Percentiles rank a stretch among this genome's conserved stretches.
Conservation (phyloP, 176 grass and related monocot genomes). For the Typha latifolia region DNA sequence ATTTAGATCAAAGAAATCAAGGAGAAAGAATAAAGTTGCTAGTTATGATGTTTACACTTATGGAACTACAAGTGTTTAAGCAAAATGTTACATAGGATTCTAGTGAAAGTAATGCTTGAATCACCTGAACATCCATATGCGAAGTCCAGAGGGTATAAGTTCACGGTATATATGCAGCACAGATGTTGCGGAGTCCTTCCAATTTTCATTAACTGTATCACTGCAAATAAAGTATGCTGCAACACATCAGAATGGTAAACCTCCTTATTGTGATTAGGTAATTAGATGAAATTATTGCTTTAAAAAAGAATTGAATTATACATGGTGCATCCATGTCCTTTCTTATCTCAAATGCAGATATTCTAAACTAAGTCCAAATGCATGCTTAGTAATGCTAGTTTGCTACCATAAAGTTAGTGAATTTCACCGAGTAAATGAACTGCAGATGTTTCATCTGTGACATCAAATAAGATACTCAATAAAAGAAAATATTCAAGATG, state of each 20-base stretch:
- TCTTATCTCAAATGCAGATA: no score
- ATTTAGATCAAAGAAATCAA: neutral
- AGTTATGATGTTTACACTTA: neutral
- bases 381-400: no score
- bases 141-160: slow-evolving; percentile 74
- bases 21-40: neutral
- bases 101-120: slow-evolving; percentile 8
- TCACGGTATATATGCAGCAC: slow-evolving; percentile 87
- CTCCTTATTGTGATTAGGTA: neutral
- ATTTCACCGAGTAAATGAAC: no score
- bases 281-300: neutral
- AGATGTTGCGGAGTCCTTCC: slow-evolving; percentile 64
- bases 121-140: slow-evolving; percentile 99
- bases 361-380: no score
- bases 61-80: neutral
- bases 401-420: no score
- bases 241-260: slow-evolving; percentile 22
- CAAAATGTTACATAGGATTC: neutral
- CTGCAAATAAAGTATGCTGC: slow-evolving; percentile 33
- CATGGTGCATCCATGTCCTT: no score
- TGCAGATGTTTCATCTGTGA: no score
- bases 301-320: no score
- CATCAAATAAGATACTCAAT: no score
- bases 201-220: slow-evolving; percentile 44
- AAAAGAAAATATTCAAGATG: no score